These are phyloP conservation scores for Candida chilensis DNA, from an alignment of 805 yeast species.

Conservation along the genomic window DNA sequence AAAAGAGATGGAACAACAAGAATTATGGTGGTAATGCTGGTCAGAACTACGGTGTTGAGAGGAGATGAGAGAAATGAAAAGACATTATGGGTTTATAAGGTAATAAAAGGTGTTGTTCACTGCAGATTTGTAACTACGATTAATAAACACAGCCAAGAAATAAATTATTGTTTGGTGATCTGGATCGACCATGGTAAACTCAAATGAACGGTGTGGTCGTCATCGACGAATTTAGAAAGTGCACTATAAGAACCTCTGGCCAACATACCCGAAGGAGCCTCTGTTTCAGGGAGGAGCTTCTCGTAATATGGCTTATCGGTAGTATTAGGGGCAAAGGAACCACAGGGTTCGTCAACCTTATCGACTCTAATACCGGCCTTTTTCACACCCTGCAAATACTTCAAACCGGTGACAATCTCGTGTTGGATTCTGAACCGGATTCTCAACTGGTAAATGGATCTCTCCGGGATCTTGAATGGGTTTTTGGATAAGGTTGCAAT, in stretches of 20 bases:
- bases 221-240: slow-evolving; percentile 75
- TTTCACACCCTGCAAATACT: slow-evolving; percentile 76
- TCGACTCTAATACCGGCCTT: slow-evolving; percentile 85
- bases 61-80: no score
- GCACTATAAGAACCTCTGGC: slow-evolving; percentile 86
- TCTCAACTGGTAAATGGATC: slow-evolving; percentile 59
- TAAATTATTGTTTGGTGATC: slow-evolving; percentile 48
- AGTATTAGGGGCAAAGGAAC: slow-evolving; percentile 87
- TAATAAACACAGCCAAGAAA: not conserved
- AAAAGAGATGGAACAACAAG: no score
- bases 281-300: slow-evolving; percentile 47
- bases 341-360: slow-evolving; percentile 79
- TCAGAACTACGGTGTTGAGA: no score
- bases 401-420: slow-evolving; percentile 84
- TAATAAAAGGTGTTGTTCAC: no score
- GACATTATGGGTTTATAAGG: no score
- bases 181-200: slow-evolving; percentile 80
- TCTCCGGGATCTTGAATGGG: slow-evolving; percentile 72
- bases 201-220: slow-evolving; percentile 69
- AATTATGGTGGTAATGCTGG: no score
- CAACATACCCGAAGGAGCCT: slow-evolving; percentile 85
- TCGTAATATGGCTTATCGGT: slow-evolving; percentile 70
- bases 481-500: slow-evolving; percentile 50
- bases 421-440: slow-evolving; percentile 81
- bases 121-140: no score